Conservation (phyloP, 176 grass and related monocot species). For the Oryza coarctata region DNA sequence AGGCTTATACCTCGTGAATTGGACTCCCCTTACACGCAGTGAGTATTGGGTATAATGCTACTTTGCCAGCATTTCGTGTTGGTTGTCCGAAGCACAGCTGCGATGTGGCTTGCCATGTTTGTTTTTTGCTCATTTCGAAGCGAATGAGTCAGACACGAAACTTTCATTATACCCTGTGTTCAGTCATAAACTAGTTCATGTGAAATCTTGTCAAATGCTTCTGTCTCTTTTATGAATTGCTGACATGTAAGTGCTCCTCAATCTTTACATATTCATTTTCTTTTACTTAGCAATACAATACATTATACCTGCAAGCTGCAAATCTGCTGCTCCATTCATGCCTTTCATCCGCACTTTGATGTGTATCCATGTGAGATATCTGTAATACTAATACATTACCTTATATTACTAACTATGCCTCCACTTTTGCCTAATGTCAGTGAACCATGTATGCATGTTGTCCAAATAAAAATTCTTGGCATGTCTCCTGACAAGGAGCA, state of each 20-base stretch:
- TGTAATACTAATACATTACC: not conserved
- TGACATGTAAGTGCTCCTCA: not conserved
- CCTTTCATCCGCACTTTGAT: not conserved
- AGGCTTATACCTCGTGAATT: not conserved
- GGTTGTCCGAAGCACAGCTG: not conserved
- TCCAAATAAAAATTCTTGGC: not conserved
- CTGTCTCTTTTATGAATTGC: not conserved
- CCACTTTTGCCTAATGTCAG: not conserved
- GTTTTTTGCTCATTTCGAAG: no score
- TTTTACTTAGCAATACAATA: not conserved
- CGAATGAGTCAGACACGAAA: not conserved
- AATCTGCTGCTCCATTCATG: not conserved
- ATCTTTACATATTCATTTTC: not conserved
- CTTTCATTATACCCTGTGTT: not conserved
- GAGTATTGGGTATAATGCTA: no score
- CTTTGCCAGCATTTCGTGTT: not conserved
- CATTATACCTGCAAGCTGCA: not conserved
- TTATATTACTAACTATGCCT: not conserved
- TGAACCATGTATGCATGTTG: not conserved
- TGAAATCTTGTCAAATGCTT: not conserved
- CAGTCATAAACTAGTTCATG: not conserved
- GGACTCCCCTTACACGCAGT: no score
- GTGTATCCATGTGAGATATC: not conserved
- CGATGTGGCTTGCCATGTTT: not conserved
- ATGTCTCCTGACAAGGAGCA: not conserved